These are phyloP conservation scores for Beta vulgaris DNA, from an alignment of 148 eudicot species.

Conservation along the genomic window DNA sequence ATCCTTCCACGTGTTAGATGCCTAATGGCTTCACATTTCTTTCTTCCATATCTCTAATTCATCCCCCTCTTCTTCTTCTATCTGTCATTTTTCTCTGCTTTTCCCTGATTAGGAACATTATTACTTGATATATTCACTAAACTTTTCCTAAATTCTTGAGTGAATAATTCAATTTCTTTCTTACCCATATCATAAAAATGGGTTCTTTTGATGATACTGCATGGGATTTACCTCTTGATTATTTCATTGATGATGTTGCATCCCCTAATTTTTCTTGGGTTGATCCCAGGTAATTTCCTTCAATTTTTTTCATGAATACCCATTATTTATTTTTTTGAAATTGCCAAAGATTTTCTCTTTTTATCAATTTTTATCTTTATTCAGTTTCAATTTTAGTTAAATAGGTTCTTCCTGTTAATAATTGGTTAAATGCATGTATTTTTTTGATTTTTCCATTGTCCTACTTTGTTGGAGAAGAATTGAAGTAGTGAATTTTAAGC, in stretches of 20 bases:
- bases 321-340: not conserved
- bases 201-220: conserved; percentile 43
- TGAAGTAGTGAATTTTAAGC: not conserved
- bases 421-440: not conserved
- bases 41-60: not conserved
- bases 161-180: not conserved
- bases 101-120: not conserved
- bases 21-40: not conserved
- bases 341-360: too few relatives aligned
- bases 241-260: conserved; percentile 47
- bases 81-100: not conserved
- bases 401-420: not conserved
- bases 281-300: conserved; percentile 36
- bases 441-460: not conserved
- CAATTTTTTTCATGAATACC: not conserved
- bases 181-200: conserved; percentile 29
- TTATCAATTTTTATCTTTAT: not conserved
- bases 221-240: conserved; percentile 52
- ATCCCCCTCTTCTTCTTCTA: not conserved
- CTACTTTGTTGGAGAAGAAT: not conserved
- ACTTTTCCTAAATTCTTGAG: not conserved
- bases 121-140: not conserved
- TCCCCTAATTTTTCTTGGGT: conserved; percentile 53
- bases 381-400: not conserved
- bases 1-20: conserved; percentile 13